These are phyloP conservation scores for Dorcoceras hygrometricum DNA, from an alignment of 257 asterid species.

Conservation along the genomic window DNA sequence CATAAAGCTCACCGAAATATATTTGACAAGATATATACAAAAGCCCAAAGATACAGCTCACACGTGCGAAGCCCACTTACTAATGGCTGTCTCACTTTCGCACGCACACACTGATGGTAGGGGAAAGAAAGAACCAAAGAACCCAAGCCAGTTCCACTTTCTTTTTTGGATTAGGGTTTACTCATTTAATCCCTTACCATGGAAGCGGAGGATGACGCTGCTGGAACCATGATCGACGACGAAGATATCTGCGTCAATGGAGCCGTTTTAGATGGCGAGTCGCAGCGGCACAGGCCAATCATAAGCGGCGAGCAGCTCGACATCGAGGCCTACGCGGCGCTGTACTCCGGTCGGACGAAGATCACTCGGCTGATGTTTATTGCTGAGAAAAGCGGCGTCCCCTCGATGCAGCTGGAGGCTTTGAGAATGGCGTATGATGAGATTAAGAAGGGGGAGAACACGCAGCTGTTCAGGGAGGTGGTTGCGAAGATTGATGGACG, in stretches of 20 bases:
- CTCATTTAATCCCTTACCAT: slow-evolving; percentile 20
- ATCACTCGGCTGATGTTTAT: slow-evolving; percentile 71
- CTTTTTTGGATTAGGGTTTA: slow-evolving; percentile 7
- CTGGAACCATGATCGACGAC: slow-evolving; percentile 47
- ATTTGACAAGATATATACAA: too few relatives aligned
- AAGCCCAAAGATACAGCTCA: background rate
- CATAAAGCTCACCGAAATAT: too few relatives aligned
- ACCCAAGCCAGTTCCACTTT: slow-evolving; percentile 38
- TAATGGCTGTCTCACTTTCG: background rate
- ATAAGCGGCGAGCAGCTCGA: slow-evolving; percentile 90
- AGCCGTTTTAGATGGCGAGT: slow-evolving; percentile 35
- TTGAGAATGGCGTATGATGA: slow-evolving; percentile 93
- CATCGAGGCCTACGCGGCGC: slow-evolving; percentile 86
- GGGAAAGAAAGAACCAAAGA: slow-evolving; percentile 24
- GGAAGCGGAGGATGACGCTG: slow-evolving; percentile 66
- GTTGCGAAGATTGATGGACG: slow-evolving; percentile 72
- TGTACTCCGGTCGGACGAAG: slow-evolving; percentile 86
- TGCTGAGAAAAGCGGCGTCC: slow-evolving; percentile 59
- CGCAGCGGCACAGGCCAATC: slow-evolving; percentile 72
- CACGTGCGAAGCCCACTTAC: slow-evolving; percentile 22
- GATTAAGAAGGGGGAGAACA: slow-evolving; percentile 89
- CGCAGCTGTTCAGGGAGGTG: slow-evolving; percentile 74
- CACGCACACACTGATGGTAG: background rate
- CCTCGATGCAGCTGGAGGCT: slow-evolving; percentile 78
- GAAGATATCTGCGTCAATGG: slow-evolving; percentile 70